Conservation (phyloP, 306 rosid species). For the Dalbergia oliveri region DNA sequence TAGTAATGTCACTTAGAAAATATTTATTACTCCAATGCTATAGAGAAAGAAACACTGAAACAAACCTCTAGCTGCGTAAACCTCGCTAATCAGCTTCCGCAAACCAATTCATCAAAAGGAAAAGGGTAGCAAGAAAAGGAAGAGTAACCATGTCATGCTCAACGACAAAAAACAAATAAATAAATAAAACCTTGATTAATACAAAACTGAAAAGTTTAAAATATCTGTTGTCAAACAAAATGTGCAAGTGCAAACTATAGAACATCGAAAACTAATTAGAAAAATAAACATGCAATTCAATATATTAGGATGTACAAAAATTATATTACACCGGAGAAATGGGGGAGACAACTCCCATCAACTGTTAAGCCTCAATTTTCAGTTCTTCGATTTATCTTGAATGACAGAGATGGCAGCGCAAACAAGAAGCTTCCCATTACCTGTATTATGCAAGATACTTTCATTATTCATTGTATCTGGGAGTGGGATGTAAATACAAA, state of each 20-base stretch:
- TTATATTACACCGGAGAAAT: conserved; percentile 22
- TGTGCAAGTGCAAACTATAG: background rate
- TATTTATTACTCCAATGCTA: background rate
- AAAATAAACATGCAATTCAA: conserved; percentile 22
- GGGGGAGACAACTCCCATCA: conserved; percentile 5
- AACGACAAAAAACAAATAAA: background rate
- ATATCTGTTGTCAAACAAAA: conserved; percentile 2
- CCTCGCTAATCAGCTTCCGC: background rate
- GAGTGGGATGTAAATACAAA: conserved; percentile 31
- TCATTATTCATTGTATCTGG: background rate
- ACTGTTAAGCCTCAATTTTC: conserved; percentile 33
- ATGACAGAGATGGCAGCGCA: conserved; percentile 21
- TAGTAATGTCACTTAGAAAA: too few species aligned
- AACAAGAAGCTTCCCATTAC: conserved; percentile 12
- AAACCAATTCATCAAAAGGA: background rate
- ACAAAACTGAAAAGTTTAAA: conserved; percentile 28
- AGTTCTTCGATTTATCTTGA: conserved; percentile 8
- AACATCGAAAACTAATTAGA: conserved; percentile 22
- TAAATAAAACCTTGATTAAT: background rate
- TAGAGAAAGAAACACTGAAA: background rate
- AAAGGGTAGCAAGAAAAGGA: background rate
- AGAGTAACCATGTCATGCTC: background rate
- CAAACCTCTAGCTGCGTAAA: background rate
- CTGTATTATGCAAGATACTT: conserved; percentile 8
- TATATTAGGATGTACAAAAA: conserved; percentile 30